Evolutionary conservation across 441 rosid species (phyloP).

Genomic region (Brassica hybrid): DNA sequence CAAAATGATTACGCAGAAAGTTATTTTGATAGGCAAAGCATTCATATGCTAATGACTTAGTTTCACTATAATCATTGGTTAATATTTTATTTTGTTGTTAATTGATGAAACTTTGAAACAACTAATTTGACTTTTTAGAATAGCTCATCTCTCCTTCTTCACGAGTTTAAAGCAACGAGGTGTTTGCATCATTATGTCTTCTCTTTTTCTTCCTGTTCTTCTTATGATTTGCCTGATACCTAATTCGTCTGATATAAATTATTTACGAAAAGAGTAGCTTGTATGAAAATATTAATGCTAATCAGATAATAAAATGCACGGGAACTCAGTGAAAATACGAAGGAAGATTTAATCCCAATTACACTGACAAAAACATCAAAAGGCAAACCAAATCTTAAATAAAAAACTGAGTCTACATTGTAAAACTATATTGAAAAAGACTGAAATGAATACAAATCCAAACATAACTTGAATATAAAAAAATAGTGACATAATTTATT

Average conservation of each 20-base stretch:
- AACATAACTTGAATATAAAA: too few species aligned
- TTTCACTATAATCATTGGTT: conserved; percentile 37
- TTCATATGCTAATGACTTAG: conserved; percentile 37
- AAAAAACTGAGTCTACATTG: neutral
- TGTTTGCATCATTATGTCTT: conserved; percentile 40
- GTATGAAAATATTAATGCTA: neutral
- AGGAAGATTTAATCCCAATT: neutral
- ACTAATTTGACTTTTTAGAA: conserved; percentile 14
- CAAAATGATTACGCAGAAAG: conserved; percentile 42
- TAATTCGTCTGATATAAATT: neutral
- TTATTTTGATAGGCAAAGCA: conserved; percentile 25
- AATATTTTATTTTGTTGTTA: conserved; percentile 2
- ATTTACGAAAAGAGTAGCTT: neutral
- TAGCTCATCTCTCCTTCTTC: conserved; percentile 25
- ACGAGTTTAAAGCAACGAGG: conserved; percentile 42
- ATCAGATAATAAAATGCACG: neutral
- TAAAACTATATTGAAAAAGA: neutral
- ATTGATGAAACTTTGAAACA: conserved; percentile 1
- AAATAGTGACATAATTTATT: neutral
- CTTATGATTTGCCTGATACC: conserved; percentile 16
- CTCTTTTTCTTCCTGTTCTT: conserved; percentile 11
- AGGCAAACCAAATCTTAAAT: neutral
- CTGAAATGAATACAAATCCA: neutral
- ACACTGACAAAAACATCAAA: neutral
- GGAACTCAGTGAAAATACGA: neutral